phyloP scores from a whole-genome alignment of 176 grass and related monocot genomes.

The Zoysia japonica region DNA sequence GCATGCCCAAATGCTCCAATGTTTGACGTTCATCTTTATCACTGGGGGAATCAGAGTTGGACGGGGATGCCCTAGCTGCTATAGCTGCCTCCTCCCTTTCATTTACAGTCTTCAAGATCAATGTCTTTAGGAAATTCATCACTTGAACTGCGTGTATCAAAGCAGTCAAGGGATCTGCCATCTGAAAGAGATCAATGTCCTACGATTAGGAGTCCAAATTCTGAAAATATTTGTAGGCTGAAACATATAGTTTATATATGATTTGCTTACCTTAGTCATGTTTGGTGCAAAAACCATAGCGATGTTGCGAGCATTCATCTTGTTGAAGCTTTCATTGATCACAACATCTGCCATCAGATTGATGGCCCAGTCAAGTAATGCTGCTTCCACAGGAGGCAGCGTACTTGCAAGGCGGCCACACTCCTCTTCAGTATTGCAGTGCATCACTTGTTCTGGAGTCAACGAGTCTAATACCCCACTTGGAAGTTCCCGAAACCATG shows the following conservation, averaged over 20 bases:
- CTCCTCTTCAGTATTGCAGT: constrained; percentile 93
- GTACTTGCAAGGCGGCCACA: constrained; percentile 55
- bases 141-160: constrained; percentile 96
- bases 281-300: constrained; percentile 99
- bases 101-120: constrained; percentile 71
- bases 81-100: constrained; percentile 64
- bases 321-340: constrained; percentile 72
- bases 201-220: not conserved
- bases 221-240: not conserved
- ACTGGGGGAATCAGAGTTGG: constrained; percentile 59
- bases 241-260: not conserved
- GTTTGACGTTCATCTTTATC: constrained; percentile 64
- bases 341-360: constrained; percentile 94
- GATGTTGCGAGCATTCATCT: constrained; percentile 92
- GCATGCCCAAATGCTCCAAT: constrained; percentile 30
- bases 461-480: constrained; percentile 70
- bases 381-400: constrained; percentile 64
- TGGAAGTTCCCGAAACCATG: constrained; percentile 93
- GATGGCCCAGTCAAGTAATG: constrained; percentile 89
- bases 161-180: constrained; percentile 90
- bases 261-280: constrained; percentile 81
- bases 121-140: constrained; percentile 92
- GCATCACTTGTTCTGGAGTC: constrained; percentile 82
- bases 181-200: constrained; percentile 55
- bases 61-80: constrained; percentile 30